Evolutionary conservation across 2,329 filamentous ascomycete species (phyloP).

Genomic region (Cercospora sp.): DNA sequence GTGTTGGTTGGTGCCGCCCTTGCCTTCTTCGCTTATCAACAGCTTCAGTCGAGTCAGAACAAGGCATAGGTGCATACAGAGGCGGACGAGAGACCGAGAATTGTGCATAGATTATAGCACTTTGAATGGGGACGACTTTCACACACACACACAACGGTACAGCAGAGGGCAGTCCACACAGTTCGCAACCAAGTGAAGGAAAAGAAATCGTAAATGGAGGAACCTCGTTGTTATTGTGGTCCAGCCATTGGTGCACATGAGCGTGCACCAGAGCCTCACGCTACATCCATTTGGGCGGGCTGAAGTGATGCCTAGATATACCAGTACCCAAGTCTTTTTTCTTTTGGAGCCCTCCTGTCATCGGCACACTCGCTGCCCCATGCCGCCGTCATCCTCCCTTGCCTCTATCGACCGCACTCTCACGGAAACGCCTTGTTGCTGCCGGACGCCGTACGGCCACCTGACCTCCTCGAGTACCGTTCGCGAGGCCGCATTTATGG

Average conservation of each 20-base stretch:
- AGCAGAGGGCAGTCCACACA: background rate
- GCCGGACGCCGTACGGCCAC: background rate
- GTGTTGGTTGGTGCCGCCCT: conserved; percentile 73
- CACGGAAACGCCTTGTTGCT: background rate
- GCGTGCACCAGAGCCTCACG: conserved; percentile 5
- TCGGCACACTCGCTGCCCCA: background rate
- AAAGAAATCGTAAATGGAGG: background rate
- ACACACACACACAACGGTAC: background rate
- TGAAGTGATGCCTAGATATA: conserved; percentile 2
- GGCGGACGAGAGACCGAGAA: background rate
- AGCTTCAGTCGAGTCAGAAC: conserved; percentile 63
- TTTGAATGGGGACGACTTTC: background rate
- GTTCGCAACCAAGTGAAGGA: background rate
- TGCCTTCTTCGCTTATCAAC: conserved; percentile 83
- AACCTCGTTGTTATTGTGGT: background rate
- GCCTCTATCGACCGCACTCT: background rate
- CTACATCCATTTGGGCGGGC: conserved; percentile 2
- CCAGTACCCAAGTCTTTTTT: background rate
- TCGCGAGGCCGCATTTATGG: background rate
- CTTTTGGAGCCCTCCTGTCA: background rate
- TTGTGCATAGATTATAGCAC: background rate
- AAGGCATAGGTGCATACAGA: conserved; percentile 30
- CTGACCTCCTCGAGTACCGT: background rate
- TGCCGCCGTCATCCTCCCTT: background rate
- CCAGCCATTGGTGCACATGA: background rate